Conservation (phyloP, 345 rosid species). For the Melastoma malabathricum region DNA sequence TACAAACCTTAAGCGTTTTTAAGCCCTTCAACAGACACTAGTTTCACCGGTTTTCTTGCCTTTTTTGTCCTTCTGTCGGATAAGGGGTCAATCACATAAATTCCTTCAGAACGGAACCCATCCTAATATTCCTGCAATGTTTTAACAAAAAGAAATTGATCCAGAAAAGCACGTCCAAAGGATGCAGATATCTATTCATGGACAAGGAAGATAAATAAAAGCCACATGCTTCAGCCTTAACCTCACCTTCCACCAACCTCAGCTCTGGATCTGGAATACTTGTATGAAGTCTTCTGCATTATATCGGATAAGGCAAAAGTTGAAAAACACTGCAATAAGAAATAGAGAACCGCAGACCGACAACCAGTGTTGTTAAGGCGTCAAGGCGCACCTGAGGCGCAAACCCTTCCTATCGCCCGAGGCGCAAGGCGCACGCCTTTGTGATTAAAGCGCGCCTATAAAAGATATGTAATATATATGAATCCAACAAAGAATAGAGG, state of each 20-base stretch:
- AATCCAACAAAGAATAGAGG: too few relatives aligned
- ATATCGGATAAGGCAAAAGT: background rate
- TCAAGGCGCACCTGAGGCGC: too few relatives aligned
- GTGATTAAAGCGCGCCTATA: too few relatives aligned
- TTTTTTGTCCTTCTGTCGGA: conserved; percentile 30
- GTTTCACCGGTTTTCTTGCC: conserved; percentile 36
- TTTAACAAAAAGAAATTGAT: background rate
- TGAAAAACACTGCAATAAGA: too few relatives aligned
- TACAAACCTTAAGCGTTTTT: conserved; percentile 62
- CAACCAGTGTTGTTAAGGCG: too few relatives aligned
- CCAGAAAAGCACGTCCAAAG: background rate
- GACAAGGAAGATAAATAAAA: background rate
- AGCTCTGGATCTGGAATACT: conserved; percentile 31
- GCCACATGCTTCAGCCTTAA: background rate
- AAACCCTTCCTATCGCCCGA: too few relatives aligned
- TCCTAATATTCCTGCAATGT: conserved; percentile 47
- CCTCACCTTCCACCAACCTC: conserved; percentile 94
- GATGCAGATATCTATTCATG: background rate
- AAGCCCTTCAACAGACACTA: conserved; percentile 71
- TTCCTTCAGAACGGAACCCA: conserved; percentile 42
- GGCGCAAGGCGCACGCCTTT: too few relatives aligned
- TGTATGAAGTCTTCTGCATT: conserved; percentile 59
- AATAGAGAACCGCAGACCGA: too few relatives aligned
- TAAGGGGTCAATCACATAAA: conserved; percentile 54
- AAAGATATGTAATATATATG: too few relatives aligned